Conservation (phyloP, 768 basidiomycete genomes). For the Cystobasidium onofrii region DNA sequence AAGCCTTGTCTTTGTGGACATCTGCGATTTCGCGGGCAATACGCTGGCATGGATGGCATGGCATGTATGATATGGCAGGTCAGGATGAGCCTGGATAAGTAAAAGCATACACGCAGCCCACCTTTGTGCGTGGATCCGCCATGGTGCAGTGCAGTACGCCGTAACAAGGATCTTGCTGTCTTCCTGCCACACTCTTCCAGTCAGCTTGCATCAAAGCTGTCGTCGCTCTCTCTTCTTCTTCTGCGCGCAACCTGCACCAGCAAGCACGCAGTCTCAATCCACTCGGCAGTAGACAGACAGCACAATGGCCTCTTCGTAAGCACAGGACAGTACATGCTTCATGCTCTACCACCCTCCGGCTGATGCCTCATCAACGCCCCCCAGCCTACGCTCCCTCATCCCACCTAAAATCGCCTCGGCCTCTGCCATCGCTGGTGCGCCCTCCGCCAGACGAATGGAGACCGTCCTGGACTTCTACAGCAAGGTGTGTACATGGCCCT, state of each 20-base stretch:
- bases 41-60: neutral
- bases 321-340: neutral
- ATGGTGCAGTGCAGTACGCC: neutral
- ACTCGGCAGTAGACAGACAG: no score
- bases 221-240: neutral
- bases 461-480: constrained; percentile 92
- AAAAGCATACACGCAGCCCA: no score
- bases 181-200: neutral
- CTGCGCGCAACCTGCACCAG: no score
- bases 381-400: constrained; percentile 62
- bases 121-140: constrained; percentile 31
- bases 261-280: no score
- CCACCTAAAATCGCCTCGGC: constrained; percentile 95
- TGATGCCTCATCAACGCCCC: no score
- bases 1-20: constrained; percentile 89
- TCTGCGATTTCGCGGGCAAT: constrained; percentile 50
- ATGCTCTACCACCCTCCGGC: no score
- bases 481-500: constrained; percentile 47
- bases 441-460: constrained; percentile 67
- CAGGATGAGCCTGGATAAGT: no score
- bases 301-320: constrained; percentile 25
- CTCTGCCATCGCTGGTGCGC: constrained; percentile 60
- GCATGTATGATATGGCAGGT: neutral
- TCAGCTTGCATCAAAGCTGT: neutral
- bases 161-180: neutral